These are phyloP conservation scores for Rhododendron kiyosumense DNA, from an alignment of 148 eudicot genomes.

Conservation along the genomic window DNA sequence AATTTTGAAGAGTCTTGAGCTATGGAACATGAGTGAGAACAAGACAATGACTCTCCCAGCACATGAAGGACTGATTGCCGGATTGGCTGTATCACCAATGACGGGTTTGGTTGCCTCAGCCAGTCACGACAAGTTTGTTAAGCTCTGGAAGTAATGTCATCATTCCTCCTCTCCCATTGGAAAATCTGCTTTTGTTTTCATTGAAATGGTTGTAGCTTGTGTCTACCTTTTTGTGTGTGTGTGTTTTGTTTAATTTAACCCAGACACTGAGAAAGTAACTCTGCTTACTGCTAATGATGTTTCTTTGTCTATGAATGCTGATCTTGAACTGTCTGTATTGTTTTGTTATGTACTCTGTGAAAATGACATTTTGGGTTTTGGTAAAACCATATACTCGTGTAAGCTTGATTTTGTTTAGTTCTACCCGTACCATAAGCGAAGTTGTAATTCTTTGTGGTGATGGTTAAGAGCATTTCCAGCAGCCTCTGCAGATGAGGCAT, in stretches of 20 bases:
- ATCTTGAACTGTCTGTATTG: neutral
- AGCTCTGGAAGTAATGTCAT: slow-evolving; percentile 64
- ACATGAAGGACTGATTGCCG: slow-evolving; percentile 67
- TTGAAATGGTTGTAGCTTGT: neutral
- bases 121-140: slow-evolving; percentile 78
- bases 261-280: neutral
- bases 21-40: slow-evolving; percentile 86
- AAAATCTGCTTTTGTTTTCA: neutral
- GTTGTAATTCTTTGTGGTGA: no score
- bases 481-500: neutral
- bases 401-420: neutral
- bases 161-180: neutral
- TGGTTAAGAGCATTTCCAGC: neutral
- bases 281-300: neutral
- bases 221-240: neutral
- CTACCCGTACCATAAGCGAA: neutral
- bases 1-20: slow-evolving; percentile 67
- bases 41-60: slow-evolving; percentile 74
- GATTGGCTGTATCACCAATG: slow-evolving; percentile 54
- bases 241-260: neutral
- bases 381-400: neutral
- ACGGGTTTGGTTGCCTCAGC: slow-evolving; percentile 82
- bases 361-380: slow-evolving; percentile 2
- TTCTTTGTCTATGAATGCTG: neutral
- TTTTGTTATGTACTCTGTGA: neutral